phyloP scores from a whole-genome alignment of 257 asterid species.

The Przewalskia tangutica region DNA sequence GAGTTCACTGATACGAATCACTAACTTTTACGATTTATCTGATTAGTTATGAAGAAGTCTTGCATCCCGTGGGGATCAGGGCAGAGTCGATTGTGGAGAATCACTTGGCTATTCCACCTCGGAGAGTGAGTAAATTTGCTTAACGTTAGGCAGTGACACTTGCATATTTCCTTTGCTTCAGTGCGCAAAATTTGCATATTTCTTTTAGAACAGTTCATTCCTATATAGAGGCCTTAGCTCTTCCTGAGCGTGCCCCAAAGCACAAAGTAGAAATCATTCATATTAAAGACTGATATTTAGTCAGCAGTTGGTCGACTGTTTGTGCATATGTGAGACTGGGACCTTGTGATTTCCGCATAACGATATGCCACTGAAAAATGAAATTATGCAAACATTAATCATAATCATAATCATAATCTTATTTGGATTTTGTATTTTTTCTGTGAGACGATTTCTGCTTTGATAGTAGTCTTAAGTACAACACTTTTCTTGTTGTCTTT shows the following conservation, averaged over 20 bases:
- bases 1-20: not conserved
- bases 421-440: not conserved
- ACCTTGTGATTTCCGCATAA: not conserved
- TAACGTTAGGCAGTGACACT: not conserved
- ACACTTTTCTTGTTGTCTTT: not conserved
- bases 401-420: not conserved
- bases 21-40: not conserved
- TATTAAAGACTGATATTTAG: not conserved
- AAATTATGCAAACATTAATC: not conserved
- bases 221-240: not conserved
- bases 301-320: not conserved
- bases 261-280: not conserved
- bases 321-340: not conserved
- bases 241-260: not conserved
- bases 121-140: constrained; percentile 32
- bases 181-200: not conserved
- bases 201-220: not conserved
- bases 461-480: not conserved
- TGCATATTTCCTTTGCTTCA: not conserved
- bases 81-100: constrained; percentile 56
- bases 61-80: constrained; percentile 59
- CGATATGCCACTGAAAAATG: not conserved
- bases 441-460: not conserved
- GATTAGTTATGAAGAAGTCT: constrained; percentile 60
- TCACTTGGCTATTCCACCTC: constrained; percentile 55